Base-by-base conservation (phyloP, 2,329 filamentous ascomycete genomes). In the Phialophora macrospora region DNA sequence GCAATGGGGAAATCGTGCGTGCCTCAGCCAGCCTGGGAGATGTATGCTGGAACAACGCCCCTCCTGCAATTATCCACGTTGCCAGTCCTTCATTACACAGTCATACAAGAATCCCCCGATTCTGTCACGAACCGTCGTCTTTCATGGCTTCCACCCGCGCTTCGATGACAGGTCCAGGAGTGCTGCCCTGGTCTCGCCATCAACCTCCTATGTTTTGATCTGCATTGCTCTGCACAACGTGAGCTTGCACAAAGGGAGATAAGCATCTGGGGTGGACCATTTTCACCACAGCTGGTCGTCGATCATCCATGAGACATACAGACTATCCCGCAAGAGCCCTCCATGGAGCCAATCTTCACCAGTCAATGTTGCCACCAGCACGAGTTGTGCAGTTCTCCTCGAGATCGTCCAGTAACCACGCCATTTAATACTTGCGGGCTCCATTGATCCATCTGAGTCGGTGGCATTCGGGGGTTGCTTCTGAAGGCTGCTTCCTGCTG, bases 71-170 rank as follows among this genome's bases (percentile, higher is more conserved):
- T 49, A 64, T 58, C 64, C 64, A 67, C 28, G 34, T 44, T 51
- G 57, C 38, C 60, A 52, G n/a, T 63, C 55, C 55, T 57, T 48
- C 60, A 62, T 63, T 51, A 26, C 61, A 64, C 51, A 64, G 67
- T 68, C 55, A 67, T 66, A 72, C 71, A 70, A 54, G 70, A 72
- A 72, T 72, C 71, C 71, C 71, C 71, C 71, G 71, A 71, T 63
- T 65, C 60, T 68, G 64, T 65, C 70, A 71, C 70, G 63, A 67
- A 68, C 67, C 64, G 62, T 58, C 64, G 68, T 68, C 67, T 64
- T 66, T 62, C 17, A 55, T 60, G 60, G 57, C 64, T 69, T 69
- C 67, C 65, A 67, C 65, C 62, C 64, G 38, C n/a, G 68, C 64
- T 68, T 70, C 68, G 68, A 70, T 68, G 66, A 68, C 66, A 68